Percentiles rank a stretch among this genome's conserved stretches.
Conservation (phyloP, 768 basidiomycete species). For the Agaricus subrufescens region DNA sequence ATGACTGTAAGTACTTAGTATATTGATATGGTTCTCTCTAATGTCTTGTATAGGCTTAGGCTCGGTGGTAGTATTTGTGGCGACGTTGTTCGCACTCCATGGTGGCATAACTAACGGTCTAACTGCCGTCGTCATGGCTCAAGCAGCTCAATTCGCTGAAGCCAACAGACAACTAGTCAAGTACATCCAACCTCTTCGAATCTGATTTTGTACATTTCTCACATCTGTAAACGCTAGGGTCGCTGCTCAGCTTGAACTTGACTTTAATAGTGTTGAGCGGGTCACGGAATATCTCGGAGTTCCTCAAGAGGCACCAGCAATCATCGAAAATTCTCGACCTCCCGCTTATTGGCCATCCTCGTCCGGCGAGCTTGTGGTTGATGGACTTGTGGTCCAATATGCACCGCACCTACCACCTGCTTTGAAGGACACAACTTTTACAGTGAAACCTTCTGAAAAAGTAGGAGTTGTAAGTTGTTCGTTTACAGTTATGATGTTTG, state of each 20-base stretch:
- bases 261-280: conserved; percentile 73
- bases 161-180: conserved; percentile 62
- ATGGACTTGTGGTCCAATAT: conserved; percentile 59
- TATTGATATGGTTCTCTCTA: background rate
- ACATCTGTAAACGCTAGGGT: conserved; percentile 33
- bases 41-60: conserved; percentile 44
- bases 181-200: conserved; percentile 21
- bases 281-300: conserved; percentile 67
- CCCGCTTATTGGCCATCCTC: conserved; percentile 71
- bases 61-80: conserved; percentile 63
- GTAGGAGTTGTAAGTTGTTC: conserved; percentile 53
- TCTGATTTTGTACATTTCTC: background rate
- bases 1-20: conserved; percentile 48
- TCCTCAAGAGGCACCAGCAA: conserved; percentile 62
- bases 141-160: conserved; percentile 66
- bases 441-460: conserved; percentile 57
- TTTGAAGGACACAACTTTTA: conserved; percentile 53
- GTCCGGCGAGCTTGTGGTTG: conserved; percentile 50
- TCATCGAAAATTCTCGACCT: conserved; percentile 50
- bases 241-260: conserved; percentile 65
- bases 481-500: background rate
- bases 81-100: conserved; percentile 65
- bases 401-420: conserved; percentile 58
- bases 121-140: conserved; percentile 67
- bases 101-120: conserved; percentile 52